phyloP scores from a whole-genome alignment of 768 basidiomycete species.

The Mycena haematopus region DNA sequence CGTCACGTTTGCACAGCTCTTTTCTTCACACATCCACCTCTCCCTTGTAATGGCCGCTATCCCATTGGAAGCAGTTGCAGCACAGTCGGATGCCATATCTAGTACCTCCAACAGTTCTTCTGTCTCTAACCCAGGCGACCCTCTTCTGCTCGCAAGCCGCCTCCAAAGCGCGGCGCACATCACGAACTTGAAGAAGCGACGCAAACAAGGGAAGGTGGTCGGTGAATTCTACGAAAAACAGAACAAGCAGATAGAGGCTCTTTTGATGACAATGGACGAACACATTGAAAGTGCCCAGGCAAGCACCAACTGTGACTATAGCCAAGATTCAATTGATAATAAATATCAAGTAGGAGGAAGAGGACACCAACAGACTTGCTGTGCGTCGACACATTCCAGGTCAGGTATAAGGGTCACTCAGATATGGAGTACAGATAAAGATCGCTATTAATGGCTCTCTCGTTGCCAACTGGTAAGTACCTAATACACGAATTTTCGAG shows the following conservation, averaged over 20 bases:
- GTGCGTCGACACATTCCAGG: slow-evolving; percentile 35
- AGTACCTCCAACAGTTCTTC: slow-evolving; percentile 1
- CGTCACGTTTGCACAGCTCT: slow-evolving; percentile 20
- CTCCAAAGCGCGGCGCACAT: slow-evolving; percentile 23
- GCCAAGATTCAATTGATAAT: too few species aligned
- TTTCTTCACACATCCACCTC: not conserved
- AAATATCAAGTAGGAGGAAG: slow-evolving; percentile 39
- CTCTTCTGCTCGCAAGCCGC: slow-evolving; percentile 27
- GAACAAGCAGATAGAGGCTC: slow-evolving; percentile 53
- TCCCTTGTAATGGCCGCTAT: not conserved
- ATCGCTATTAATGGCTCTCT: slow-evolving; percentile 63
- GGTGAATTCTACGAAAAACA: slow-evolving; percentile 30
- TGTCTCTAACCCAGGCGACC: slow-evolving; percentile 17
- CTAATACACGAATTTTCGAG: too few species aligned
- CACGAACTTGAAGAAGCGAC: slow-evolving; percentile 37
- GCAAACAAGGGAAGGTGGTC: slow-evolving; percentile 47
- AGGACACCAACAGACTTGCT: slow-evolving; percentile 49
- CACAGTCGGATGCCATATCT: not conserved
- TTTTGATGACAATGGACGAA: slow-evolving; percentile 63
- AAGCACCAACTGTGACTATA: too few species aligned
- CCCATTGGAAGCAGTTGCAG: not conserved
- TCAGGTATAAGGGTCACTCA: not conserved
- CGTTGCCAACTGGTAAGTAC: slow-evolving; percentile 49
- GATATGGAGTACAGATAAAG: slow-evolving; percentile 47
- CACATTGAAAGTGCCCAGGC: slow-evolving; percentile 56